Evolutionary conservation across 192 early-diverging fungal genomes (phyloP).

Genomic region (Coemansia sp.): DNA sequence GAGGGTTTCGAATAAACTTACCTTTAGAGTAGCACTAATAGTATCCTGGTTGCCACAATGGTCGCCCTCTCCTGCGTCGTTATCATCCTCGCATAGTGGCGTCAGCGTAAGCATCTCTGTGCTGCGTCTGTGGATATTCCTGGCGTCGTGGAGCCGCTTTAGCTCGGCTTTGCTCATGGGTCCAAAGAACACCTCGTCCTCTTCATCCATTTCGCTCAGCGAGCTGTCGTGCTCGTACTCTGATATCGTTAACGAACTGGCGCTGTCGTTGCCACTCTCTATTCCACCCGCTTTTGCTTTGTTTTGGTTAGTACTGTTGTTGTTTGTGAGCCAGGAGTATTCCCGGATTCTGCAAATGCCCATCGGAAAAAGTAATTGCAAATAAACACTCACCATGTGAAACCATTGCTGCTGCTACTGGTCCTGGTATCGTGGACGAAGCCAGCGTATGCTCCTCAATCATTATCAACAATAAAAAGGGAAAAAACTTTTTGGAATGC

Average conservation of each 20-base stretch:
- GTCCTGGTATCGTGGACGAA: neutral
- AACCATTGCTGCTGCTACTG: neutral
- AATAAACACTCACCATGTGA: constrained; percentile 3
- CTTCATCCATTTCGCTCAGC: constrained; percentile 15
- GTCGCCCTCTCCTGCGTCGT: neutral
- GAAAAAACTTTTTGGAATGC: neutral
- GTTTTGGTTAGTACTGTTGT: neutral
- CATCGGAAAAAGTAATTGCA: neutral
- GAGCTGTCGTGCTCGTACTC: constrained; percentile 11
- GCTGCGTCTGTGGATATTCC: constrained; percentile 24
- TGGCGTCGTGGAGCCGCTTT: constrained; percentile 12
- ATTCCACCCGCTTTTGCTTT: neutral
- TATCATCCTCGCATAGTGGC: constrained; percentile 10
- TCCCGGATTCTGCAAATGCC: neutral
- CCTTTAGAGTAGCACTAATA: neutral
- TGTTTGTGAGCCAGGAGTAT: neutral
- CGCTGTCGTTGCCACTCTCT: constrained; percentile 10
- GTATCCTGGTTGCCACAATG: neutral
- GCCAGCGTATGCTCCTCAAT: neutral
- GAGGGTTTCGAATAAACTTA: neutral
- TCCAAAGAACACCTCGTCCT: constrained; percentile 51
- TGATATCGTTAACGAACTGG: constrained; percentile 1
- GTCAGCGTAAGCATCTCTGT: constrained; percentile 22
- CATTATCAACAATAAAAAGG: neutral
- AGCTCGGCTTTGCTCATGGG: constrained; percentile 31